Evolutionary conservation across 2,329 filamentous ascomycete species (phyloP).

Genomic region (Alternaria infectoria): DNA sequence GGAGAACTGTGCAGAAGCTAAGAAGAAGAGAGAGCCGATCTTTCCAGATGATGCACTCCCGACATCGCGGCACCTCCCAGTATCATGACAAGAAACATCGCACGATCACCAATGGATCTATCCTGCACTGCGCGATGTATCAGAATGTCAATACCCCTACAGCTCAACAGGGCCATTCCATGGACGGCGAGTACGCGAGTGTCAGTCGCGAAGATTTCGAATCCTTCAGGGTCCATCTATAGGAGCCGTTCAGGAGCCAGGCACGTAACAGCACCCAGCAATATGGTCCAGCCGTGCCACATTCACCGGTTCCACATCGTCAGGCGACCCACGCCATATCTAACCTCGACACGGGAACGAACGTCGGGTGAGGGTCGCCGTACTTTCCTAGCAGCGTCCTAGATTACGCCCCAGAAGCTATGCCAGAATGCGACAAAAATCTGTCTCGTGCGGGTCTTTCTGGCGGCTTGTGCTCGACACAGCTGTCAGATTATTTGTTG

Average conservation of each 20-base stretch:
- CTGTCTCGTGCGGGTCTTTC: conserved; percentile 4
- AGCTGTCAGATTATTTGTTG: conserved; percentile 1
- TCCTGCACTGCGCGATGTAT: neutral
- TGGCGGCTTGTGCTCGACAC: neutral
- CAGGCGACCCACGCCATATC: conserved; percentile 5
- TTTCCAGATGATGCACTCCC: neutral
- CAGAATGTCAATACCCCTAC: neutral
- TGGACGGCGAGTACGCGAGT: neutral
- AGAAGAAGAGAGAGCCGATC: neutral
- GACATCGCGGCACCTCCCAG: neutral
- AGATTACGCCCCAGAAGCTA: neutral
- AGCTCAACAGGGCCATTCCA: neutral
- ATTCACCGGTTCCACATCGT: conserved; percentile 1
- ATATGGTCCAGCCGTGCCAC: conserved; percentile 6
- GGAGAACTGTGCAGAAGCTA: neutral
- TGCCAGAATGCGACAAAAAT: conserved; percentile 6
- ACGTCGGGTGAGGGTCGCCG: conserved; percentile 5
- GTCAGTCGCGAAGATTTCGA: neutral
- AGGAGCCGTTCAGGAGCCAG: neutral
- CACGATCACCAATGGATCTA: neutral
- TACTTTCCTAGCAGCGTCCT: conserved; percentile 5
- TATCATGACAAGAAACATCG: neutral
- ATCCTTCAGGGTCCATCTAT: neutral
- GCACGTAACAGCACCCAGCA: neutral
- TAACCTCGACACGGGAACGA: conserved; percentile 4